phyloP scores from a whole-genome alignment of 2,329 filamentous ascomycete species.

The Botrytis galanthina region DNA sequence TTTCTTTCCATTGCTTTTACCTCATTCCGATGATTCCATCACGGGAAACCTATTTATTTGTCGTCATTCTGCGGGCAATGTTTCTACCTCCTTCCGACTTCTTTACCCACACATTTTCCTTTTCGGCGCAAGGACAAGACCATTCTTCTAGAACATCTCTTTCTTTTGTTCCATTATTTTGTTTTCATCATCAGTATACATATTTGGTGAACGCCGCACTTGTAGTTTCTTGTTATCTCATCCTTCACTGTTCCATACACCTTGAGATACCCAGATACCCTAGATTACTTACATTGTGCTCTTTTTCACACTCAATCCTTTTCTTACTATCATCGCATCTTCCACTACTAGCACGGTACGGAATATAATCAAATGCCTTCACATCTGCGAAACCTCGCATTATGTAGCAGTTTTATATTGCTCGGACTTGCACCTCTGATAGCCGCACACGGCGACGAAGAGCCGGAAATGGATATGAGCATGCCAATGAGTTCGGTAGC shows the following conservation, averaged over 20 bases:
- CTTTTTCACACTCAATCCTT: background rate
- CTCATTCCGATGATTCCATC: background rate
- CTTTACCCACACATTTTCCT: background rate
- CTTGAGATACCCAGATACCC: background rate
- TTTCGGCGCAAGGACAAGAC: constrained; percentile 5
- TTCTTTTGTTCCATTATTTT: constrained; percentile 16
- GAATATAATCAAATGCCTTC: constrained; percentile 15
- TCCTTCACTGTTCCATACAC: background rate
- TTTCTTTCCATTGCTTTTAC: background rate
- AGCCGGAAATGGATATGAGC: constrained; percentile 34
- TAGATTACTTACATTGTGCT: background rate
- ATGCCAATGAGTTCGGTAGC: constrained; percentile 18
- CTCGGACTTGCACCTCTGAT: constrained; percentile 19
- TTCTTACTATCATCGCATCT: background rate
- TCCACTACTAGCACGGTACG: background rate
- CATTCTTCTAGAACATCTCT: constrained; percentile 3
- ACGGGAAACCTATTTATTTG: constrained; percentile 1
- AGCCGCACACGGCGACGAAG: constrained; percentile 27
- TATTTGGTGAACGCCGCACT: constrained; percentile 4
- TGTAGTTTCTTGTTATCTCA: background rate
- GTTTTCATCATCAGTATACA: constrained; percentile 15
- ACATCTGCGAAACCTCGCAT: background rate
- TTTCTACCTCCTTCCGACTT: background rate
- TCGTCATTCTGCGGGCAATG: background rate
- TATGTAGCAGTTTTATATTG: constrained; percentile 19